Evolutionary conservation across 176 grass and related monocot genomes (phyloP), one percentile per base, ranked within the genome.

Genomic region (Phoenix dactylifera): DNA sequence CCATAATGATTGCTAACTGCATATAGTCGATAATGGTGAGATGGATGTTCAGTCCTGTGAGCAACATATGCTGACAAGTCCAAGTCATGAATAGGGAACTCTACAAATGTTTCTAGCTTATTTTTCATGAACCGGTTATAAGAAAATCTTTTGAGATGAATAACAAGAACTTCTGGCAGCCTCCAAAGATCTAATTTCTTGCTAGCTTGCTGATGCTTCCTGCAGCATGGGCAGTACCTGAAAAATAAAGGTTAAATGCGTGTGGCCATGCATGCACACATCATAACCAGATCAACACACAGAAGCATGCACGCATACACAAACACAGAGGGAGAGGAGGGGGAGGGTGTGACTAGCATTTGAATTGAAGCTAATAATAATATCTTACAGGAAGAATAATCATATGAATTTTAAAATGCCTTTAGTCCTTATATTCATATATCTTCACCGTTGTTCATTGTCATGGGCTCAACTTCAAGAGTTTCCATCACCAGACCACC

Each of bases 121-220:
- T 86, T 88, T 76, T 86, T 98, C 62, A 72, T 89, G 67, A 83
- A 89, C 67, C 86, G 82, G 7, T 59, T 89, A 58, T 92, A 93
- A 19, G 73, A 85, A 67, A 98, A 93, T 76, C 84, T 85, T 73
- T 98, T 98, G 18, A 92, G 84, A 77, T 98, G 94, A 66, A 93
- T 92, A 28, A 98, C 88, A 26, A 92, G 76, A 70, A 93, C 77
- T 83, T 98, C 84, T 0, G 88, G 93, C 30, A 89, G 69, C 70
- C 82, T 88, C 94, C 94, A 98, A 19, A 98, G 76, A 77, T 92
- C 88, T 63, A 98, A 62, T 77, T 98, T 98, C 74, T 98, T 98
- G 63, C 79, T 83, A 0, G 85, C 94, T 62, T 98, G 84, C 22
- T 88, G 84, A 77, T 92, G 84, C 82, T 77, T 85, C 80, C 93